A percentile compares a stretch with the other conserved stretches of the same genome.
Conservation (phyloP, 495 filamentous ascomycete genomes). For the Parmelia sp. region DNA sequence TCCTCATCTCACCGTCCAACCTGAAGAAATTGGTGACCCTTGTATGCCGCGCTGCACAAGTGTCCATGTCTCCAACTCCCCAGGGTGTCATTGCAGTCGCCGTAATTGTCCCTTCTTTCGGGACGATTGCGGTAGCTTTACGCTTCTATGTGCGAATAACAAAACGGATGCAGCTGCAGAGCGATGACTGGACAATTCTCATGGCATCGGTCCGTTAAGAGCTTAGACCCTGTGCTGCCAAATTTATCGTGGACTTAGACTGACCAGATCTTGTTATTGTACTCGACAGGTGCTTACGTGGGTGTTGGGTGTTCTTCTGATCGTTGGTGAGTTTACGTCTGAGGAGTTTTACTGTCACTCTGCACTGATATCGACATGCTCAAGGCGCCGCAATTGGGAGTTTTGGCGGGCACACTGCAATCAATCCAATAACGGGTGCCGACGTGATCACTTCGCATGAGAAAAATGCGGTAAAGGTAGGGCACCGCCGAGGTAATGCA, state of each 20-base stretch:
- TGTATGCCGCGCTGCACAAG: no score
- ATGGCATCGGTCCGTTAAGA: background rate
- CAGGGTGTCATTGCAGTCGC: no score
- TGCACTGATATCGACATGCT: background rate
- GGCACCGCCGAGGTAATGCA: background rate
- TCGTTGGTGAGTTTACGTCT: background rate
- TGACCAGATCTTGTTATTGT: no score
- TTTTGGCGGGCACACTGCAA: constrained; percentile 7
- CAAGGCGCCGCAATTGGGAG: constrained; percentile 7
- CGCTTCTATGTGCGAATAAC: background rate
- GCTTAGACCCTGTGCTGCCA: background rate
- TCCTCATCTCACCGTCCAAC: no score
- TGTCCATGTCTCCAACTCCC: no score
- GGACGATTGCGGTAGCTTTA: no score
- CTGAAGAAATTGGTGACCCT: no score
- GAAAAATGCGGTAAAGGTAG: constrained; percentile 7
- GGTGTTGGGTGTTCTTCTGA: constrained; percentile 1
- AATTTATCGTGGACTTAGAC: background rate
- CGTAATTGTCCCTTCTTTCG: no score
- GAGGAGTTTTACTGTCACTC: no score
- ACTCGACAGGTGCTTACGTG: constrained; percentile 1
- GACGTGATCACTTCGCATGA: constrained; percentile 33
- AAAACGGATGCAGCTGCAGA: background rate
- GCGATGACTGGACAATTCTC: background rate
- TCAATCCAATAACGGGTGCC: constrained; percentile 10